These are phyloP conservation scores for Hordeum vulgare DNA, from an alignment of 176 grass and related monocot species.

Conservation along the genomic window MorexV3_pseudomolecules_assembly NC_058524.1:56697548-56698047, in stretches of 20 bases:
- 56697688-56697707: no score
- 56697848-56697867: not conserved
- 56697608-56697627: no score
- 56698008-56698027: not conserved
- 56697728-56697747: no score
- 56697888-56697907: not conserved
- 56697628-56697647: no score
- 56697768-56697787: not conserved
- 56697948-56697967: not conserved
- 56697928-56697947: not conserved
- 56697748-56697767: no score
- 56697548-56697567: not conserved
- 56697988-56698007: not conserved
- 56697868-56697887: not conserved
- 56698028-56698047: not conserved
- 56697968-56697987: not conserved
- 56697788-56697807: not conserved
- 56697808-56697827: not conserved
- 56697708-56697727: no score
- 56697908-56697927: not conserved
- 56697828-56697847: not conserved
- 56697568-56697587: not conserved
- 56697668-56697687: no score
- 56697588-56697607: not conserved
- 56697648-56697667: no score